Percentiles rank a stretch among this genome's conserved stretches.
Conservation (phyloP, 176 grass and related monocot genomes). For the Oryza glumipatula region DNA sequence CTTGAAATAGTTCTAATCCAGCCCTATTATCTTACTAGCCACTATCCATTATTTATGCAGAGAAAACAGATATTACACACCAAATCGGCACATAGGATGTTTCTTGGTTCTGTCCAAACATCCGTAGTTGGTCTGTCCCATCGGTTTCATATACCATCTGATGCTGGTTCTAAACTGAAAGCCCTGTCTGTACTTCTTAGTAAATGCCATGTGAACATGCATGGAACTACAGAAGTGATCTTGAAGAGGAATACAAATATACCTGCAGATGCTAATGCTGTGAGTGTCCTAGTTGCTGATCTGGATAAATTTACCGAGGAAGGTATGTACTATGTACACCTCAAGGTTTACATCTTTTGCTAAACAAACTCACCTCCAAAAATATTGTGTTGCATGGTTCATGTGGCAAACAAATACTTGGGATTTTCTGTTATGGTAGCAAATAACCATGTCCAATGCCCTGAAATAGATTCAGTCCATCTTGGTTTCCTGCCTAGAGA, state of each 20-base stretch:
- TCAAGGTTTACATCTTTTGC: background rate
- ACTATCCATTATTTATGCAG: slow-evolving; percentile 47
- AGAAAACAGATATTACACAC: slow-evolving; percentile 51
- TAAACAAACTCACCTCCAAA: background rate
- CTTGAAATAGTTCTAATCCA: slow-evolving; percentile 5
- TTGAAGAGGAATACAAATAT: slow-evolving; percentile 79
- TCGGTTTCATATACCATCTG: slow-evolving; percentile 63
- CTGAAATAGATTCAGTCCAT: slow-evolving; percentile 62
- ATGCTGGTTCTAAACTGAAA: slow-evolving; percentile 68
- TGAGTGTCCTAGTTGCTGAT: slow-evolving; percentile 78
- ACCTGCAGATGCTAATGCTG: slow-evolving; percentile 89
- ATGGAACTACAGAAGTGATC: slow-evolving; percentile 75
- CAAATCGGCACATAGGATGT: slow-evolving; percentile 38
- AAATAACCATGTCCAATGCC: slow-evolving; percentile 29
- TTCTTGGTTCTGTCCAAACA: slow-evolving; percentile 76
- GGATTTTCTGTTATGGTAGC: background rate
- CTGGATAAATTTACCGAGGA: slow-evolving; percentile 60
- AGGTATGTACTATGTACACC: slow-evolving; percentile 67
- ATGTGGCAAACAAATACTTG: background rate
- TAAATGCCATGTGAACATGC: slow-evolving; percentile 63
- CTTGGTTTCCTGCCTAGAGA: slow-evolving; percentile 97
- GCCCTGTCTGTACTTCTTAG: slow-evolving; percentile 66
- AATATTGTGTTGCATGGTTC: slow-evolving; percentile 10
- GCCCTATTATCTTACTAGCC: background rate
- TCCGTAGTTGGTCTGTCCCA: slow-evolving; percentile 91